phyloP scores from a whole-genome alignment of 495 filamentous ascomycete species.

The Immersiella caudata region DNA sequence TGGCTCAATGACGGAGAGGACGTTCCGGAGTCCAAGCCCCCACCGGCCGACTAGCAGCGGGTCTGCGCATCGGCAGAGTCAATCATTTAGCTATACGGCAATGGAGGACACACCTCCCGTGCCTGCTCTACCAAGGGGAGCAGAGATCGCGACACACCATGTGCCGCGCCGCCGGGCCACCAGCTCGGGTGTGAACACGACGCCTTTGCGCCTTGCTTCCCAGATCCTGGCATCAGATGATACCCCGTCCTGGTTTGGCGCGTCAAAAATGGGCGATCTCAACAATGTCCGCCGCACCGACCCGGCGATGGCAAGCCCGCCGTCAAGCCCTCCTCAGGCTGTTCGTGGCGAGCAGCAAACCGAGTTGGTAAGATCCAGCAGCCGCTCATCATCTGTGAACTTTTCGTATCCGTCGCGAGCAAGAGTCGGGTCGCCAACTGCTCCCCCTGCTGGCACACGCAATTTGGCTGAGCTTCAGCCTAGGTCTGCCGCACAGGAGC shows the following conservation, averaged over 20 bases:
- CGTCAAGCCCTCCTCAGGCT: constrained; percentile 37
- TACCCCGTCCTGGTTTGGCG: constrained; percentile 46
- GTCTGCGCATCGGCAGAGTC: constrained; percentile 36
- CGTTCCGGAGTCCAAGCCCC: constrained; percentile 72
- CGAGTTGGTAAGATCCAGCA: constrained; percentile 51
- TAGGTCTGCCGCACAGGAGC: constrained; percentile 2
- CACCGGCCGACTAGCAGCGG: constrained; percentile 53
- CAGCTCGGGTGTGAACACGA: constrained; percentile 38
- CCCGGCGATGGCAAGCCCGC: constrained; percentile 43
- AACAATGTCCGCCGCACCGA: constrained; percentile 47
- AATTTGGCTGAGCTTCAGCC: constrained; percentile 8
- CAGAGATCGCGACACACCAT: constrained; percentile 17
- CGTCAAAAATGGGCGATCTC: constrained; percentile 45
- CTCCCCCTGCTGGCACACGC: constrained; percentile 20
- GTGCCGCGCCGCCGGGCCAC: constrained; percentile 30
- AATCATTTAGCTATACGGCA: constrained; percentile 22
- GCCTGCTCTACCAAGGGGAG: constrained; percentile 65
- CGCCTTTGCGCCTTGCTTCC: constrained; percentile 47
- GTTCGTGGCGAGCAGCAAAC: constrained; percentile 17
- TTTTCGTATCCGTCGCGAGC: constrained; percentile 73
- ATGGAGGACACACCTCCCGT: constrained; percentile 67
- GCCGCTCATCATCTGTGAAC: constrained; percentile 71
- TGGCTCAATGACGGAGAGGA: constrained; percentile 82
- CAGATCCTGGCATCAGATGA: constrained; percentile 44
- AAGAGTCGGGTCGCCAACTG: constrained; percentile 41